Evolutionary conservation across 495 filamentous ascomycete species (phyloP).

Genomic region (Penicillium verhagenii): DNA sequence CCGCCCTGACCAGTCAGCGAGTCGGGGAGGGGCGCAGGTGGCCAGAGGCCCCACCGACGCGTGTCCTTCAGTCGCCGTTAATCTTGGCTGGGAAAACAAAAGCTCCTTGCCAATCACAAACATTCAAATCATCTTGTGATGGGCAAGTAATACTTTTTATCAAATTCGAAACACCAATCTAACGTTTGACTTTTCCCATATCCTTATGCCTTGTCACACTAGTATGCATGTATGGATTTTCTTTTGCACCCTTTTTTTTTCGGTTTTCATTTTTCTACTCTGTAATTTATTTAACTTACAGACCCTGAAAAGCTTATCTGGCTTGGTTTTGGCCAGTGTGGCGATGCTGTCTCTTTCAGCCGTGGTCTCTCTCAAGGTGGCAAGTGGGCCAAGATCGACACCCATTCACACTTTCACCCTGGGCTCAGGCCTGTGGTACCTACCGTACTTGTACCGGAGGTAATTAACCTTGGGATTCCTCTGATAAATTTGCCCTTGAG

Average conservation of each 20-base stretch:
- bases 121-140: not conserved
- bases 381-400: slow-evolving; percentile 29
- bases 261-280: not conserved
- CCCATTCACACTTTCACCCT: slow-evolving; percentile 12
- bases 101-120: not conserved
- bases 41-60: slow-evolving; percentile 23
- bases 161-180: not conserved
- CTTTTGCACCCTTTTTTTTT: not conserved
- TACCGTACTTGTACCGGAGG: too few species aligned
- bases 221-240: not conserved
- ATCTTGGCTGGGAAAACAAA: not conserved
- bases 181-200: too few species aligned
- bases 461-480: too few species aligned
- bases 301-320: slow-evolving; percentile 20
- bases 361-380: slow-evolving; percentile 12
- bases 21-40: slow-evolving; percentile 13
- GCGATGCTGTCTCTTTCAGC: slow-evolving; percentile 1
- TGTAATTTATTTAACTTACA: not conserved
- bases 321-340: slow-evolving; percentile 6
- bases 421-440: slow-evolving; percentile 5
- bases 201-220: too few species aligned
- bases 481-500: not conserved
- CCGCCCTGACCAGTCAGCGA: slow-evolving; percentile 22
- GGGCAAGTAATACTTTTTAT: too few species aligned
- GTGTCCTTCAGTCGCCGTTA: slow-evolving; percentile 17